These are phyloP conservation scores for Leptodontidium sp. DNA, from an alignment of 2,329 filamentous ascomycete species.

Conservation along the genomic window DNA sequence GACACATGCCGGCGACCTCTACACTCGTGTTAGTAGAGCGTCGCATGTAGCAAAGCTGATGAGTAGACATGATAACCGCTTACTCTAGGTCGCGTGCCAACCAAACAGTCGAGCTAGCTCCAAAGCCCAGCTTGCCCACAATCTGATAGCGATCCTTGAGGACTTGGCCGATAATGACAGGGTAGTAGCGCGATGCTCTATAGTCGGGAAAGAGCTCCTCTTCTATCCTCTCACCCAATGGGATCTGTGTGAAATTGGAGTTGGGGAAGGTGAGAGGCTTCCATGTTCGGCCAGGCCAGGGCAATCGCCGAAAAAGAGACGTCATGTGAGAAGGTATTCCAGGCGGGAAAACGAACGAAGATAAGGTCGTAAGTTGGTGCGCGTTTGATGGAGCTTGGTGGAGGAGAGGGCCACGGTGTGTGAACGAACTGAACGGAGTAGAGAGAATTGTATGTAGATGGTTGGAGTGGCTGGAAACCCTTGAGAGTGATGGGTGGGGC, in stretches of 20 bases:
- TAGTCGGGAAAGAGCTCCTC: conserved; percentile 2
- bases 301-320: too few relatives aligned
- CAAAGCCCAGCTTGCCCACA: conserved; percentile 37
- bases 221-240: background rate
- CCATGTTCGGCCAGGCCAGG: background rate
- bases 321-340: too few relatives aligned
- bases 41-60: background rate
- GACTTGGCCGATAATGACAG: conserved; percentile 32
- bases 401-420: too few relatives aligned
- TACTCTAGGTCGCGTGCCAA: conserved; percentile 35
- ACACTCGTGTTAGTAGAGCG: background rate
- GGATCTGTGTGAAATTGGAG: background rate
- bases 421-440: too few relatives aligned
- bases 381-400: too few relatives aligned
- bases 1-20: conserved; percentile 34
- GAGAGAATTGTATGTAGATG: too few relatives aligned
- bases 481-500: too few relatives aligned
- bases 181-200: conserved; percentile 26
- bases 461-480: too few relatives aligned
- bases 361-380: too few relatives aligned
- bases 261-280: background rate
- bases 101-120: conserved; percentile 37
- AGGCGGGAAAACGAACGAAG: too few relatives aligned
- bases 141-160: conserved; percentile 35
- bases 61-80: conserved; percentile 15